Conservation (phyloP, 2,329 filamentous ascomycete species). For the Aspergillus transmontanensis region DNA sequence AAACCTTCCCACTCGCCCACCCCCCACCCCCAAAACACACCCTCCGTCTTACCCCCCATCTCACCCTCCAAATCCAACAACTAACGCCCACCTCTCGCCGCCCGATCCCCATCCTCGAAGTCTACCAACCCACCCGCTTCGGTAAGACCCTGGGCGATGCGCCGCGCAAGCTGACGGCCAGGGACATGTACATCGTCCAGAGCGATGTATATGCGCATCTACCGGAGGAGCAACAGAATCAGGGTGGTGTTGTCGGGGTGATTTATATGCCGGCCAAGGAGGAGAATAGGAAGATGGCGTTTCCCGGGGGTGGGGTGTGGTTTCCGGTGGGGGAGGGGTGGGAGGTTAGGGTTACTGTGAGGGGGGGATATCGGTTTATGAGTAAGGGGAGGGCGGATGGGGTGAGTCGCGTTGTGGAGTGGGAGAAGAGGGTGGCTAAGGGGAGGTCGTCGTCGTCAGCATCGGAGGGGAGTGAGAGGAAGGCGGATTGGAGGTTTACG, state of each 20-base stretch:
- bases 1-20: conserved; percentile 34
- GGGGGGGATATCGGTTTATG: background rate
- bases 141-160: conserved; percentile 24
- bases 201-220: conserved; percentile 27
- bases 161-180: conserved; percentile 25
- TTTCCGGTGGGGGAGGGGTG: background rate
- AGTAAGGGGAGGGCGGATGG: background rate
- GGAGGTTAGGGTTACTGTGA: background rate
- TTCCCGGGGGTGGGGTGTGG: background rate
- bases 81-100: conserved; percentile 19
- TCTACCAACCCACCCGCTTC: conserved; percentile 32
- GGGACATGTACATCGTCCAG: conserved; percentile 33
- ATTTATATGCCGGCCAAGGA: conserved; percentile 5
- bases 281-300: background rate
- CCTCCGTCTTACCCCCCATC: conserved; percentile 30
- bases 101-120: conserved; percentile 32
- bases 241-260: conserved; percentile 2
- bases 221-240: background rate
- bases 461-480: background rate
- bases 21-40: conserved; percentile 31
- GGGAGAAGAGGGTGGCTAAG: conserved; percentile 10
- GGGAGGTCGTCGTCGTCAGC: conserved; percentile 7
- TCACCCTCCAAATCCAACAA: conserved; percentile 39
- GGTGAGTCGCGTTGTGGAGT: conserved; percentile 5
- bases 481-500: conserved; percentile 13